Conservation (phyloP, 2,329 filamentous ascomycete genomes). For the Blumeria hordei region DNA sequence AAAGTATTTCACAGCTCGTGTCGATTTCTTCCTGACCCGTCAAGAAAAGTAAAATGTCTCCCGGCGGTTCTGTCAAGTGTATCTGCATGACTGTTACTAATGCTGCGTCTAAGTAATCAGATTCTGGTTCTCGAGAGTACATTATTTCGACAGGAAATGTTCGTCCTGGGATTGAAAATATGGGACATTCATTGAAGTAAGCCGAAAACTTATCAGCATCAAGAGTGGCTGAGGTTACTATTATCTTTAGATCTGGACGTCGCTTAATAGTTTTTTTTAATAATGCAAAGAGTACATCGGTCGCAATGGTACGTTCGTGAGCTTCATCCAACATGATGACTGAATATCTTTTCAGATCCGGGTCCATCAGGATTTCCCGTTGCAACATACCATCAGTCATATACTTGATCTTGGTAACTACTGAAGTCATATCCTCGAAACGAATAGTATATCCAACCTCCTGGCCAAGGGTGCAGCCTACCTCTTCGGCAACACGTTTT, state of each 20-base stretch:
- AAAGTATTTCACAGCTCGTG: slow-evolving; percentile 74
- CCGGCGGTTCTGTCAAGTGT: slow-evolving; percentile 71
- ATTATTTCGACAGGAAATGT: slow-evolving; percentile 92
- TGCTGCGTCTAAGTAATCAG: slow-evolving; percentile 82
- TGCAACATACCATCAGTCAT: slow-evolving; percentile 99
- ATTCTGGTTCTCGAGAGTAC: slow-evolving; percentile 85
- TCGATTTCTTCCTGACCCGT: slow-evolving; percentile 98
- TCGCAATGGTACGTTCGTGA: slow-evolving; percentile 89
- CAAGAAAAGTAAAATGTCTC: slow-evolving; percentile 89
- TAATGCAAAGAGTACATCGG: slow-evolving; percentile 81
- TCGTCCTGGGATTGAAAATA: slow-evolving; percentile 85
- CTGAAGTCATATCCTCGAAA: slow-evolving; percentile 82
- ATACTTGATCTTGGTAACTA: slow-evolving; percentile 87
- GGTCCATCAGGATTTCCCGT: slow-evolving; percentile 80
- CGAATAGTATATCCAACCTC: slow-evolving; percentile 95
- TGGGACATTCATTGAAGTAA: slow-evolving; percentile 89
- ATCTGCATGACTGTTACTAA: slow-evolving; percentile 98
- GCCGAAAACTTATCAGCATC: slow-evolving; percentile 94
- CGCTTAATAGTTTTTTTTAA: slow-evolving; percentile 81
- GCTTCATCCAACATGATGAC: slow-evolving; percentile 97
- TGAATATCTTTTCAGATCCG: slow-evolving; percentile 70
- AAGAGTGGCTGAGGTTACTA: slow-evolving; percentile 87
- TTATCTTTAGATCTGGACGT: slow-evolving; percentile 72
- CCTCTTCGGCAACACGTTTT: slow-evolving; percentile 87
- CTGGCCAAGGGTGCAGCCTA: slow-evolving; percentile 70